Evolutionary conservation across 2,329 filamentous ascomycete species (phyloP), one percentile per base, ranked within the genome.

Genomic region (Thelonectria olida): DNA sequence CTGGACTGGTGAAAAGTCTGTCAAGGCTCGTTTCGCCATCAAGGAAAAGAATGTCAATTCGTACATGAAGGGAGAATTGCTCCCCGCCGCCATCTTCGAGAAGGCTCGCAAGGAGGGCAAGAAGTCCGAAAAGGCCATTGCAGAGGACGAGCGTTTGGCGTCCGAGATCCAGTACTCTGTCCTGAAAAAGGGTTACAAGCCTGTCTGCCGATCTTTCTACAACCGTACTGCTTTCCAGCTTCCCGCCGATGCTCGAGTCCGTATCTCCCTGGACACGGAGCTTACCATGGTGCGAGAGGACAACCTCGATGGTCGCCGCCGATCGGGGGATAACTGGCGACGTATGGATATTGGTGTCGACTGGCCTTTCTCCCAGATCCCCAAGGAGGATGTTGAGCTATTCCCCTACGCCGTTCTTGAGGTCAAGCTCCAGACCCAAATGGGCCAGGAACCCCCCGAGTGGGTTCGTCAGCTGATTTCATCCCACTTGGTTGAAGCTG

Each of bases 1-100:
- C 77, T 99, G 96, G 96, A 99, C 96, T 0, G 96, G 96, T 60
- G 96, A 99, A 77, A 97, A 98, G 81, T 98, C 95, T 2, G 96
- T 99, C 80, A 99, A 99, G 82, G 95, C 96, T 42, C 91, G 96
- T 42, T 99, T 99, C 74, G 86, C 92, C 8, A 84, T 96, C 66
- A 98, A 99, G 82, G 96, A 99, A 81, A 99, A 99, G 85, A 92
- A 97, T 65, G 91, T 99, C 73, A 98, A 98, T 74, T 86, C 92
- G 13, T 99, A 94, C 76, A 82, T 99, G 78, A 85, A 85, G 51
- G 96, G 96, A 55, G 89, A 93, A 70, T 85, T 97, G 73, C 92
- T 93, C 2, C 94, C 96, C 1, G 88, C 90, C 36, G 89, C 92
- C 61, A 88, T 96, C n/a, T 98, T 99, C 65, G 95, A 98, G 72